Evolutionary conservation across 805 yeast species (phyloP).

Genomic region (Naumovozyma baii): DNA sequence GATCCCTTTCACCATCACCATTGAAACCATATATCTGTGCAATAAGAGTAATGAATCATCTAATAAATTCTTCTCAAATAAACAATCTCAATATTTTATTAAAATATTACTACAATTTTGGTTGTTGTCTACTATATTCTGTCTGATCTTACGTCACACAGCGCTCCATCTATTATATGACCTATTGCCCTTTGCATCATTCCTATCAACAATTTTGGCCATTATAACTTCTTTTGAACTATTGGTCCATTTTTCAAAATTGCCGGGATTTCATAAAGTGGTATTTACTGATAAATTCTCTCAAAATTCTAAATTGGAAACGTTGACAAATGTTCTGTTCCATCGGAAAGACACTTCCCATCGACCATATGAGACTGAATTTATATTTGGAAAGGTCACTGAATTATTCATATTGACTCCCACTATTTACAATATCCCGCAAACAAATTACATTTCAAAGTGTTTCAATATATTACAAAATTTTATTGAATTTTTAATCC

Average conservation of each 20-base stretch:
- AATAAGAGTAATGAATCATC: background rate
- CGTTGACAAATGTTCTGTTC: background rate
- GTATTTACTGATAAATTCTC: conserved; percentile 3
- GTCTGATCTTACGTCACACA: conserved; percentile 10
- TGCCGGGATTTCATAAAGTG: conserved; percentile 8
- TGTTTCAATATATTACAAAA: background rate
- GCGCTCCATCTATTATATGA: conserved; percentile 7
- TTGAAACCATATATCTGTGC: background rate
- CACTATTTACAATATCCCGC: conserved; percentile 5
- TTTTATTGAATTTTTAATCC: background rate
- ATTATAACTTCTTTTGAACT: conserved; percentile 11
- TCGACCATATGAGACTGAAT: conserved; percentile 7
- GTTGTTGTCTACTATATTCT: conserved; percentile 12
- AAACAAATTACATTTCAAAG: conserved; percentile 1
- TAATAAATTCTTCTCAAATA: background rate
- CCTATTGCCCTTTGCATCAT: conserved; percentile 10
- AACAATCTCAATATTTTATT: conserved; percentile 1
- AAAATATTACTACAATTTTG: conserved; percentile 16
- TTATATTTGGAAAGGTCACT: conserved; percentile 11
- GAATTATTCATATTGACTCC: conserved; percentile 9
- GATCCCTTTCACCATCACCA: background rate
- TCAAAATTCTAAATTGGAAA: background rate
- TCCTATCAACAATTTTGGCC: conserved; percentile 5
- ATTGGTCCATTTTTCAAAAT: conserved; percentile 11
- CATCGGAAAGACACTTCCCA: conserved; percentile 4